phyloP scores from a whole-genome alignment of 2,329 filamentous ascomycete species.

The Orbilia oligospora region DNA sequence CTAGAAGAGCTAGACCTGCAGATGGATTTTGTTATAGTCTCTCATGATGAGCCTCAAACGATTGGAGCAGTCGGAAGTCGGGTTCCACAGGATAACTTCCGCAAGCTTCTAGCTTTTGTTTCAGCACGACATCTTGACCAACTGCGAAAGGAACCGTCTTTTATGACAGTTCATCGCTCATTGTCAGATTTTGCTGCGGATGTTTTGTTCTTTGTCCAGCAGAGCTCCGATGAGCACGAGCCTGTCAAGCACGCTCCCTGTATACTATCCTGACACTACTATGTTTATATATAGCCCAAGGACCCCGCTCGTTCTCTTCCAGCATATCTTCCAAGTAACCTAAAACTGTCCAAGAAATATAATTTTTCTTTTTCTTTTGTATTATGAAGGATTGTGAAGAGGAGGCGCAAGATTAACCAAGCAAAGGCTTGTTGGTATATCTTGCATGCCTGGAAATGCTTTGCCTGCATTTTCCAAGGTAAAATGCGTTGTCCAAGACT shows the following conservation, averaged over 20 bases:
- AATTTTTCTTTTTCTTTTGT: background rate
- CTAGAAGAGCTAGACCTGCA: too few species aligned
- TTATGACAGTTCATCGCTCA: background rate
- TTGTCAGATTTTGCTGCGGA: conserved; percentile 1
- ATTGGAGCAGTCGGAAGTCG: background rate
- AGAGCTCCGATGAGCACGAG: background rate
- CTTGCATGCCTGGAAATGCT: conserved; percentile 2
- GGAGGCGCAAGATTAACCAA: conserved; percentile 1
- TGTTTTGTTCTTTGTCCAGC: conserved; percentile 1
- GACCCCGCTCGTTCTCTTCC: background rate
- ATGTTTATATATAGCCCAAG: background rate
- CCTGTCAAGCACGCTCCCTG: background rate
- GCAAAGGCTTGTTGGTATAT: conserved; percentile 2
- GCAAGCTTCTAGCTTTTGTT: conserved; percentile 8
- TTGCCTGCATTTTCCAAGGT: background rate
- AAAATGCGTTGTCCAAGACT: conserved; percentile 9
- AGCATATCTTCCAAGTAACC: background rate
- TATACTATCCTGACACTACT: background rate
- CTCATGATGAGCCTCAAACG: background rate
- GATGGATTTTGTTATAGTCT: too few species aligned
- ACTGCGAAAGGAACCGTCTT: conserved; percentile 2
- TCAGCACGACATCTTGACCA: background rate
- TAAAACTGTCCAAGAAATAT: background rate
- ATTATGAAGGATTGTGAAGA: too few species aligned
- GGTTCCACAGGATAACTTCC: conserved; percentile 4